Evolutionary conservation across 441 rosid species (phyloP).

Genomic region (Metrosideros polymorpha): DNA sequence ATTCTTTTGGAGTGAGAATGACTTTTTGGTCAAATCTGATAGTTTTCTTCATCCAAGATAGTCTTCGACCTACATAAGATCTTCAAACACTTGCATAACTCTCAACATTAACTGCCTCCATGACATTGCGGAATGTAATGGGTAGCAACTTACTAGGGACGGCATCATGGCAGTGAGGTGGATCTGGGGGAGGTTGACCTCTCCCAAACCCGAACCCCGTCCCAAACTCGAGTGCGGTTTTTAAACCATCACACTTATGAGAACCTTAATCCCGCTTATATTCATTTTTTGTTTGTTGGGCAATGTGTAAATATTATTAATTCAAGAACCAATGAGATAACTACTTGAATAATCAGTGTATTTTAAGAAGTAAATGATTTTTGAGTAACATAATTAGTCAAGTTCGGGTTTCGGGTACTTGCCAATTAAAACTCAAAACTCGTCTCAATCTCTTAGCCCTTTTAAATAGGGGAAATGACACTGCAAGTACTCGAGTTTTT

Average conservation of each 20-base stretch:
- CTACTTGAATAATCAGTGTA: too few relatives aligned
- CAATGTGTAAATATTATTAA: too few relatives aligned
- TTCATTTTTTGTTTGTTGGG: not conserved
- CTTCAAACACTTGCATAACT: not conserved
- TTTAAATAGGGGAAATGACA: too few relatives aligned
- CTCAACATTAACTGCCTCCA: not conserved
- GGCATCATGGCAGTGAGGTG: not conserved
- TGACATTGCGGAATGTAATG: not conserved
- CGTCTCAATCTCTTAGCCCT: too few relatives aligned
- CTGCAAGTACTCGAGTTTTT: too few relatives aligned
- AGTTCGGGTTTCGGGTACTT: too few relatives aligned
- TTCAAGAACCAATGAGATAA: too few relatives aligned
- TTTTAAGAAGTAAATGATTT: too few relatives aligned
- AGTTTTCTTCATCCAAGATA: not conserved
- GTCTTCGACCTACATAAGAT: not conserved
- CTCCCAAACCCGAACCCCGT: not conserved
- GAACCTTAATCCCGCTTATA: not conserved
- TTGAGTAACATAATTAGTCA: too few relatives aligned
- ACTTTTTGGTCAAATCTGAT: not conserved
- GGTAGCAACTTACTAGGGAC: not conserved
- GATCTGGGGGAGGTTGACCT: not conserved
- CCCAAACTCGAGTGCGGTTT: not conserved
- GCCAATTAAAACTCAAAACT: too few relatives aligned
- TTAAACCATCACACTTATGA: not conserved
- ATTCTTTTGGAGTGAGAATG: not conserved